Evolutionary conservation across 2,329 filamentous ascomycete species (phyloP).

Genomic region (Diplodia seriata): DNA sequence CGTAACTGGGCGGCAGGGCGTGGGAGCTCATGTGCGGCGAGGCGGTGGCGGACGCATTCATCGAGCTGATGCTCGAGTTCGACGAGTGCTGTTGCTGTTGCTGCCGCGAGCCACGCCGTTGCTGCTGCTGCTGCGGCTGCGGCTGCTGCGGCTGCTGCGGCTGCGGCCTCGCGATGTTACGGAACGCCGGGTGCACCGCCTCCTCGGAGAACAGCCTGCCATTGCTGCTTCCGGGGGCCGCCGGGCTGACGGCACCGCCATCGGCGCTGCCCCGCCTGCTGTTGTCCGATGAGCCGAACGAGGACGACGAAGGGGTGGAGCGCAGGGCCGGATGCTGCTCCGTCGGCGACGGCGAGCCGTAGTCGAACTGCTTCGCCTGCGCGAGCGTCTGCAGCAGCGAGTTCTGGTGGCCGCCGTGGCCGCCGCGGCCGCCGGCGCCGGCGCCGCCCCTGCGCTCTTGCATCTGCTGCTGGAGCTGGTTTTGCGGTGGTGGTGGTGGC

Average conservation of each 20-base stretch:
- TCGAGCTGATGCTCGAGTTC: constrained; percentile 15
- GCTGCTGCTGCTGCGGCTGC: background rate
- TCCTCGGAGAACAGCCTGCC: background rate
- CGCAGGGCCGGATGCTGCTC: constrained; percentile 15
- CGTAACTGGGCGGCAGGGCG: background rate
- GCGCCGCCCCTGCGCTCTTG: background rate
- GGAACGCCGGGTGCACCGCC: constrained; percentile 21
- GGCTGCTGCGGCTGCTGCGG: background rate
- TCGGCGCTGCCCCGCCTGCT: constrained; percentile 17
- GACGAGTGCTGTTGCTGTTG: background rate
- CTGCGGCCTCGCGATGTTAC: background rate
- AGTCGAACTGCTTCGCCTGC: constrained; percentile 7
- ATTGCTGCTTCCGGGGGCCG: background rate
- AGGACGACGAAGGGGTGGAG: background rate
- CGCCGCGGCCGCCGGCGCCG: background rate
- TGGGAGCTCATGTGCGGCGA: background rate
- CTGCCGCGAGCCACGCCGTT: background rate
- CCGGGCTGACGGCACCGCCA: constrained; percentile 7
- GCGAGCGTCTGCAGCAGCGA: constrained; percentile 21
- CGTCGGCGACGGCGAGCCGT: background rate
- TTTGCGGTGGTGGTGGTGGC: background rate
- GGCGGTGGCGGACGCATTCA: background rate
- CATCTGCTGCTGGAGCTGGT: constrained; percentile 11
- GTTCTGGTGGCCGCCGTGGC: background rate
- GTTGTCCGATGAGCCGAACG: background rate